Evolutionary conservation across 305 asterid species (phyloP), one percentile per base, ranked within the genome.

Genomic region (Solanum hybrid): DNA sequence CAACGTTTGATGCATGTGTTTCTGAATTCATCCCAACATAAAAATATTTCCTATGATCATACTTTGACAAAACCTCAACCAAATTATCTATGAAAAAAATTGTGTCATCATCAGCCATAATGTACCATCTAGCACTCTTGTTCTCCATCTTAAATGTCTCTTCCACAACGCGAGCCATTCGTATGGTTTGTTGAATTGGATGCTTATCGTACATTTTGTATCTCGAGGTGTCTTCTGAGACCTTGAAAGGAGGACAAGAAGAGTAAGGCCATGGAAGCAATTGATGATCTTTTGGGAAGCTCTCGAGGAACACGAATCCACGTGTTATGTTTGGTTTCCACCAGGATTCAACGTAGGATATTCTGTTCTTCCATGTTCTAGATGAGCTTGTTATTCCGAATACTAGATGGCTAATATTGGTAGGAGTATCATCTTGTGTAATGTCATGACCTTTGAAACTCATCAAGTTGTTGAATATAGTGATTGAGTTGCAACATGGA

Each of bases 21-120:
- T 91, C 93, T 12, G 94, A 92, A 79, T 76, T 91, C 91, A 90
- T 91, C 11, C 94, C 93, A n/a, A 92, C 89, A 37, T 92, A 92
- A 26, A 77, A 89, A 74, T 90, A 90, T 37, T 88, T 86, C 11
- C 40, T 75, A n/a, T 92, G 92, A 85, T 92, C 94, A 73, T 92
- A 91, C 34, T 35, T 91, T 3, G 82, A 80, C 22, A 92, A 90
- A 83, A 92, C 93, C 22, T 90, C 91, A 13, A 90, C 94, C 89
- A 92, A 85, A 86, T 91, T 92, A 20, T 91, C 86, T 10, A 91
- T 11, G 67, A 91, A 90, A 81, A 92, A 79, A 6, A 92, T 40
- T 3, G 91, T 91, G 83, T 91, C 94, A 74, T 92, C 94, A 81
- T 90, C 92, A 22, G 85, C 90, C 88, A 92, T 87, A 78, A 92